Percentiles rank a stretch among this genome's conserved stretches.
Evolutionary conservation across 2,329 filamentous ascomycete genomes (phyloP).

Genomic region (Paecilomyces sp.): DNA sequence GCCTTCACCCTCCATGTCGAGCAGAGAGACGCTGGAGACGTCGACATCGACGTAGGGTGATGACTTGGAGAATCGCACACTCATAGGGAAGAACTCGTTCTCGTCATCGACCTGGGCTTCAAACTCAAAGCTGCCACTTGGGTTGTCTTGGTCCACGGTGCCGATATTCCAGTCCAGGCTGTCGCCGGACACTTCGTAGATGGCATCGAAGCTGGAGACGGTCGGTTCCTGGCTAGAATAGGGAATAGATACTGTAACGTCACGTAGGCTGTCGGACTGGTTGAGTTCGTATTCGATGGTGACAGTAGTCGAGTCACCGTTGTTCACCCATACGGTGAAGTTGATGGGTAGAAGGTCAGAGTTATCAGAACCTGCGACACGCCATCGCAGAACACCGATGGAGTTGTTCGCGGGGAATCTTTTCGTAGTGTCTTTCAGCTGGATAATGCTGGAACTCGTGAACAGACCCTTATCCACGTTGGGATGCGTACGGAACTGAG

Average conservation of each 20-base stretch:
- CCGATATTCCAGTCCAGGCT: constrained; percentile 92
- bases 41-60: constrained; percentile 87
- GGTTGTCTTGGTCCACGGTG: constrained; percentile 71
- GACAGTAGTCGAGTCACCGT: constrained; percentile 77
- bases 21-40: constrained; percentile 47
- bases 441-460: constrained; percentile 73
- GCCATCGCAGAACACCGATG: constrained; percentile 90
- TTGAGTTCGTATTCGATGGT: constrained; percentile 95
- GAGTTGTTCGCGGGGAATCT: constrained; percentile 93
- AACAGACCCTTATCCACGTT: constrained; percentile 91
- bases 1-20: constrained; percentile 39
- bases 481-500: constrained; percentile 89
- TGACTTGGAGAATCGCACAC: constrained; percentile 77
- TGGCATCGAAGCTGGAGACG: constrained; percentile 87
- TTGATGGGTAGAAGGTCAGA: constrained; percentile 78
- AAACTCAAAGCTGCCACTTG: constrained; percentile 87
- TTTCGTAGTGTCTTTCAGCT: constrained; percentile 79
- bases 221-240: constrained; percentile 78
- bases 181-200: constrained; percentile 89
- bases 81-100: constrained; percentile 97
- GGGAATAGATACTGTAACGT: constrained; percentile 82
- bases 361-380: constrained; percentile 70
- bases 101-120: constrained; percentile 85
- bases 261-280: constrained; percentile 67
- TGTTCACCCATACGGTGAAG: constrained; percentile 97